Evolutionary conservation across 495 filamentous ascomycete species (phyloP).

Genomic region (Paragyromitra xinjiangensis): DNA sequence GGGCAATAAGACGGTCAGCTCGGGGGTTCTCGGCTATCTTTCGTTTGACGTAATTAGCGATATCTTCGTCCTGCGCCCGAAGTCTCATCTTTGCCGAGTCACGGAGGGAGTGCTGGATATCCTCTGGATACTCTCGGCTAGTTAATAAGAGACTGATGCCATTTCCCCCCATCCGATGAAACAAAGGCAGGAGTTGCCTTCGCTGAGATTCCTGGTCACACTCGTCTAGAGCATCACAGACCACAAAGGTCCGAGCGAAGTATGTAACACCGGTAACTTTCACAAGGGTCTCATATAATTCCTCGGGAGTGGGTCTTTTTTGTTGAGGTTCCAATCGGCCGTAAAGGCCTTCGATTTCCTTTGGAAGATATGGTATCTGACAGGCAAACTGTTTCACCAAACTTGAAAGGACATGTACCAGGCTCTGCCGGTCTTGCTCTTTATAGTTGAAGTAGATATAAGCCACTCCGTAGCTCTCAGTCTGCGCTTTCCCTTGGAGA

Average conservation of each 20-base stretch:
- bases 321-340: neutral
- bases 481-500: neutral
- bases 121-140: neutral
- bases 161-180: neutral
- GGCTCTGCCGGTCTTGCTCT: conserved; percentile 14
- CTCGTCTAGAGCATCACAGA: conserved; percentile 15
- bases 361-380: neutral
- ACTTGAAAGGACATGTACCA: conserved; percentile 19
- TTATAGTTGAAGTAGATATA: conserved; percentile 49
- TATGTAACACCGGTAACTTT: neutral
- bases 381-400: conserved; percentile 27
- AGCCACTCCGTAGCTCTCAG: conserved; percentile 21
- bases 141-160: neutral
- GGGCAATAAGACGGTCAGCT: neutral
- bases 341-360: conserved; percentile 10
- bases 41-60: neutral
- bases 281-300: neutral
- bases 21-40: neutral
- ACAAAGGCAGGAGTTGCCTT: neutral
- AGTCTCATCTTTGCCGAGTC: neutral
- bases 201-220: conserved; percentile 3
- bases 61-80: neutral
- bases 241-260: neutral
- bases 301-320: neutral
- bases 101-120: neutral